phyloP scores from a whole-genome alignment of 106 monocot species.

The Amphibolis antarctica region DNA sequence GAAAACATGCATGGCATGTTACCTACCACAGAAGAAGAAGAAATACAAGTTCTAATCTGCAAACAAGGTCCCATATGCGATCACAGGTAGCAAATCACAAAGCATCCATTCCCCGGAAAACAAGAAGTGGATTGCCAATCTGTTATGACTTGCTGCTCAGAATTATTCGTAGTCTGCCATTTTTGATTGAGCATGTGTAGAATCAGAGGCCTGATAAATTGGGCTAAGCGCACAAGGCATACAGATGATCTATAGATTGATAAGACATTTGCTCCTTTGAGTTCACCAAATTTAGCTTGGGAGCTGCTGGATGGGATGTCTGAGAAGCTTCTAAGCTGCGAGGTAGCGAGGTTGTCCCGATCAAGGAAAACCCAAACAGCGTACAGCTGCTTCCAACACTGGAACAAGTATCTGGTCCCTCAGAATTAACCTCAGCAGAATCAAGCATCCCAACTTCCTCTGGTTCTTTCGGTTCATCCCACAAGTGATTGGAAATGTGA shows the following conservation, averaged over 20 bases:
- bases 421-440: neutral
- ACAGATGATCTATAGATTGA: neutral
- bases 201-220: no score
- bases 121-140: no score
- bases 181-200: neutral
- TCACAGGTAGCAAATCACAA: no score
- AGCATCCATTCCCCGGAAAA: no score
- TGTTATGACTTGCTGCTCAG: no score
- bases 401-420: neutral
- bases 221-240: neutral
- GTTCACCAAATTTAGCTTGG: neutral
- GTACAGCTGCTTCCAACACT: constrained; percentile 9
- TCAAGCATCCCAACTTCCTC: neutral
- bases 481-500: neutral
- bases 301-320: neutral
- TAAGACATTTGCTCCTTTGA: neutral
- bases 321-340: neutral
- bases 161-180: no score
- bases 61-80: no score
- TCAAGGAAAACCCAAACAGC: constrained; percentile 7
- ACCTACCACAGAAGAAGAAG: no score
- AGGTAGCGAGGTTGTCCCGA: neutral
- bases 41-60: no score
- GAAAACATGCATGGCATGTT: no score
- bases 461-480: neutral